Evolutionary conservation across 306 rosid genomes (phyloP), one percentile per base, ranked within the genome.

Genomic region (Leucaena leucocephala): DNA sequence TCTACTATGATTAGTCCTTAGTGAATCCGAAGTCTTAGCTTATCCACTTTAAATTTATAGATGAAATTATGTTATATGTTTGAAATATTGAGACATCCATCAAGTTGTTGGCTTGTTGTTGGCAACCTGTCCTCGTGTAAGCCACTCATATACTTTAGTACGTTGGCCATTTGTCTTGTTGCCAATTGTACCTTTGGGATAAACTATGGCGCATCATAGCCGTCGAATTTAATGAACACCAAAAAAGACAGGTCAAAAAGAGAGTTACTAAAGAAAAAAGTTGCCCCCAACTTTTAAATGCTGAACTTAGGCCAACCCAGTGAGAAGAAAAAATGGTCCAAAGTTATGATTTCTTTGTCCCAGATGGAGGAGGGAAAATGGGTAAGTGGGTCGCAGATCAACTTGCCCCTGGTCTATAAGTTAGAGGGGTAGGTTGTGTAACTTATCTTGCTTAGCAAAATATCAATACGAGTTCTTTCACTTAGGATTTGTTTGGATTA

Each of bases 121-220:
- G 34, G 71, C 86, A 79, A 79, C 61, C 17, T 79, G 81, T 75
- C 84, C 27, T 75, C 17, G 42, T 69, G 42, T 27, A 55, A 70
- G 55, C 38, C 65, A 49, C 48, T 68, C 36, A 52, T 40, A 35
- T 57, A 27, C 27, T 27, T 4, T 63, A 58, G 16, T 78, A 83
- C 78, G 81, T 17, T 70, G 59, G 40, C 64, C 66, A 36, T 22
- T 5, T 35, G 46, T 0, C 16, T 16, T 45, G 38, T 54, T 69
- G 78, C 81, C 81, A 83, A 35, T 21, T 83, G 84, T 83, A 16
- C 43, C 43, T 57, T 42, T 44, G 69, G 58, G 55, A 59, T 59
- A 27, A 59, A 59, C 66, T 27, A 27, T 22, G 66, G 66, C 27
- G 7, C 15, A 54, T 27, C 54, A 54, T 27, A 59, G 39, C 39